Conservation (phyloP, 495 filamentous ascomycete genomes). For the Penicillium robsamsonii region DNA sequence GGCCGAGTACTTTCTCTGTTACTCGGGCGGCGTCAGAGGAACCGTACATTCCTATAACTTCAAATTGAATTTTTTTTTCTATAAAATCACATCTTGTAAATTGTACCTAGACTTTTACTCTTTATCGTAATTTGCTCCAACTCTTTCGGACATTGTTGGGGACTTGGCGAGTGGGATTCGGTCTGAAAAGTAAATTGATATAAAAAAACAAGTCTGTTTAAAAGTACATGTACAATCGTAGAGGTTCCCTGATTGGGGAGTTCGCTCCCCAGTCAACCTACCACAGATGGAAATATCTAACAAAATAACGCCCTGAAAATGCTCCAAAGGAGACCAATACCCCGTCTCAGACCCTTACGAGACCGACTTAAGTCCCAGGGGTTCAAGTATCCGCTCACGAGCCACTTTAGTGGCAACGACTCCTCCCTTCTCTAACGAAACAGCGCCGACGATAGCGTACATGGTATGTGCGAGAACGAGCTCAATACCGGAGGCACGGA, state of each 20-base stretch:
- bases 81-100: not conserved
- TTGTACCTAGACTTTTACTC: not conserved
- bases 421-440: constrained; percentile 82
- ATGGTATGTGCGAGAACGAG: constrained; percentile 70
- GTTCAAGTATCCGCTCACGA: constrained; percentile 70
- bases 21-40: constrained; percentile 90
- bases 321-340: constrained; percentile 34
- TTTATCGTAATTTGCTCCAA: not conserved
- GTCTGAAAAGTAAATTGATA: constrained; percentile 8
- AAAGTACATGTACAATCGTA: constrained; percentile 34
- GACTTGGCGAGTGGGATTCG: constrained; percentile 9
- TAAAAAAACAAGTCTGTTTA: constrained; percentile 16
- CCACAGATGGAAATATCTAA: constrained; percentile 24
- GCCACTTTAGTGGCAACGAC: constrained; percentile 71
- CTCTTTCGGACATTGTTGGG: too few species aligned
- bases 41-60: constrained; percentile 56
- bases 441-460: constrained; percentile 82
- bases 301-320: constrained; percentile 43
- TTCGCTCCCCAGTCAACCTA: constrained; percentile 10
- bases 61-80: constrained; percentile 8
- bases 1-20: constrained; percentile 72
- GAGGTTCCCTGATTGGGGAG: constrained; percentile 10
- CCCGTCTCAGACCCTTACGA: constrained; percentile 22
- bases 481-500: constrained; percentile 67
- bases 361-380: constrained; percentile 43